Conservation (phyloP, 352 stramenopile genomes). For the Globisporangium sylvaticum region DNA sequence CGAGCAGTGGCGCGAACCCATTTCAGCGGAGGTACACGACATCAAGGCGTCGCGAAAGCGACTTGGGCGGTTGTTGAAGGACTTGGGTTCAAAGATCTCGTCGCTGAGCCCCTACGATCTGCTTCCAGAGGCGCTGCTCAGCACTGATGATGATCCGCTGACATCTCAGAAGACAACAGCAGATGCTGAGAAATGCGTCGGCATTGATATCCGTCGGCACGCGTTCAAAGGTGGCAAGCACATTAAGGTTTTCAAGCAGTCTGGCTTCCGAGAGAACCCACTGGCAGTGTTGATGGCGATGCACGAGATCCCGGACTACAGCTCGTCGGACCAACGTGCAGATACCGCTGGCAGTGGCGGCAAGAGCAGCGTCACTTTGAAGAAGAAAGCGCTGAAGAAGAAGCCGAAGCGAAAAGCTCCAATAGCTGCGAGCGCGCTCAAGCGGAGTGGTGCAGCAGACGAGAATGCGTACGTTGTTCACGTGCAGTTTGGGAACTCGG, state of each 20-base stretch:
- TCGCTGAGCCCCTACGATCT: conserved; percentile 25
- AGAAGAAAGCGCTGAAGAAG: conserved; percentile 35
- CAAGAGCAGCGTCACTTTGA: background rate
- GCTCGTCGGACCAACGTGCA: background rate
- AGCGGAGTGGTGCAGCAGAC: background rate
- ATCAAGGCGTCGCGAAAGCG: conserved; percentile 11
- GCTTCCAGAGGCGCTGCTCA: conserved; percentile 28
- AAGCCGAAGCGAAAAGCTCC: conserved; percentile 30
- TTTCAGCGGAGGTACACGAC: conserved; percentile 16
- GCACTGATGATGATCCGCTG: background rate
- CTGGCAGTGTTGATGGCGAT: conserved; percentile 32
- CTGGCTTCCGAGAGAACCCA: conserved; percentile 46
- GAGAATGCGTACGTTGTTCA: conserved; percentile 35
- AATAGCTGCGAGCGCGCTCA: background rate
- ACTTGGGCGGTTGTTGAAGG: conserved; percentile 20
- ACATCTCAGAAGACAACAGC: background rate
- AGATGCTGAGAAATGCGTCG: conserved; percentile 13
- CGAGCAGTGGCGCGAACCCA: conserved; percentile 20
- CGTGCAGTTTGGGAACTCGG: conserved; percentile 19
- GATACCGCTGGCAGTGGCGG: background rate
- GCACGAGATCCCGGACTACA: conserved; percentile 31
- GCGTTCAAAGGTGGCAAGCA: conserved; percentile 26
- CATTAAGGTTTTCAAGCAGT: conserved; percentile 30
- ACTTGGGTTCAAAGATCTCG: conserved; percentile 13
- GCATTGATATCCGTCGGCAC: conserved; percentile 26